These are phyloP conservation scores for Stachybotrys echinatus DNA, from an alignment of 2,329 filamentous ascomycete genomes.

Conservation along the genomic window DNA sequence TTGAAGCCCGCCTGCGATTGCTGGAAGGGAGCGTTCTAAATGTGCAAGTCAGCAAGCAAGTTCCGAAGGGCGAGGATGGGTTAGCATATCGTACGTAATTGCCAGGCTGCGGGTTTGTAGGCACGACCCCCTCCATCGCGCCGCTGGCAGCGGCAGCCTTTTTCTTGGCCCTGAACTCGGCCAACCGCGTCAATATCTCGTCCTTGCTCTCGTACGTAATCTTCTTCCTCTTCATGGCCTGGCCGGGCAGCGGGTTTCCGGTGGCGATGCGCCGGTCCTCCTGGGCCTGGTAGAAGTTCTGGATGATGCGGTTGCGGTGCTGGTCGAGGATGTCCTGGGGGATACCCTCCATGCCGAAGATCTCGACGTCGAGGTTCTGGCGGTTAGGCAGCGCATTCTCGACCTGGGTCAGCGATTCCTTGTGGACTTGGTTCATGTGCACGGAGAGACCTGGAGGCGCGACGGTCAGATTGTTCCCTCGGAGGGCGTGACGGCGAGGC, in stretches of 20 bases:
- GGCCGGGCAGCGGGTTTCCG: constrained; percentile 73
- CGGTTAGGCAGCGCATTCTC: constrained; percentile 90
- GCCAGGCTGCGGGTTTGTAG: constrained; percentile 40
- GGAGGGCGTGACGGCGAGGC: background rate
- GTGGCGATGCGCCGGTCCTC: constrained; percentile 76
- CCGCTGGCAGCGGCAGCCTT: constrained; percentile 51
- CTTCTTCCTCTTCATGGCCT: constrained; percentile 60
- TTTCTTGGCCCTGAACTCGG: constrained; percentile 67
- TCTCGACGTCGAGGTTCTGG: constrained; percentile 82
- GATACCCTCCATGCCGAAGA: constrained; percentile 97
- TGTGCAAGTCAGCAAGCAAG: constrained; percentile 13
- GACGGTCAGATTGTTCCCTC: constrained; percentile 6
- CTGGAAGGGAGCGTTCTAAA: constrained; percentile 24
- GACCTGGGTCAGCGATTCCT: constrained; percentile 80
- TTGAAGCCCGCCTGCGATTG: constrained; percentile 13
- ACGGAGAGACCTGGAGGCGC: constrained; percentile 71
- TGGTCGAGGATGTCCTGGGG: constrained; percentile 78
- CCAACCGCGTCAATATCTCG: constrained; percentile 75
- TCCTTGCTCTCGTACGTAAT: constrained; percentile 68
- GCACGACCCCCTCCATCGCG: constrained; percentile 26
- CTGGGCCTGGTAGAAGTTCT: constrained; percentile 80
- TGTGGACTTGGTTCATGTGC: constrained; percentile 98
- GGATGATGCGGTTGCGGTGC: constrained; percentile 81
- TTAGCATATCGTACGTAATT: constrained; percentile 42
- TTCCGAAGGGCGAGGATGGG: background rate